These are phyloP conservation scores for Albifimbria verrucaria DNA, from an alignment of 2,329 filamentous ascomycete species.

Conservation along the genomic window DNA sequence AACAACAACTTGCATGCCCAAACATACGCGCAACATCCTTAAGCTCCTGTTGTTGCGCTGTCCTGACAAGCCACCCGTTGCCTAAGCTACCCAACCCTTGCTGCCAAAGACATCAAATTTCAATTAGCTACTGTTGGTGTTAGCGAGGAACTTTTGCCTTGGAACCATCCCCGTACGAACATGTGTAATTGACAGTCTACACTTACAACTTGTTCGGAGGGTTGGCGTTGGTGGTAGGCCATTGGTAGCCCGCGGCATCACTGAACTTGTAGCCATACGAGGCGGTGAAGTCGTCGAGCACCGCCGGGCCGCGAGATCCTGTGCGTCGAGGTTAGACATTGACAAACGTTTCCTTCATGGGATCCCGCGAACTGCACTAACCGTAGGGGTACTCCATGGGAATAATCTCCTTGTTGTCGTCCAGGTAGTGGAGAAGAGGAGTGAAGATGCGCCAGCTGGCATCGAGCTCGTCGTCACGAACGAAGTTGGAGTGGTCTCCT, in stretches of 20 bases:
- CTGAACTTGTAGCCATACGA: slow-evolving; percentile 99
- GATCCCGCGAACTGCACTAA: slow-evolving; percentile 44
- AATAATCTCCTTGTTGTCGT: slow-evolving; percentile 98
- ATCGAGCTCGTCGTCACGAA: slow-evolving; percentile 93
- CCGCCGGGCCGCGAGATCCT: slow-evolving; percentile 95
- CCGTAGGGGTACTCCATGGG: slow-evolving; percentile 99
- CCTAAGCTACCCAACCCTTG: background rate
- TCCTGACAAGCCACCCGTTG: background rate
- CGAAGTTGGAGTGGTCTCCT: slow-evolving; percentile 99
- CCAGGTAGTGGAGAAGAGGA: slow-evolving; percentile 93
- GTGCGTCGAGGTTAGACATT: slow-evolving; percentile 18
- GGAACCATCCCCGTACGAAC: slow-evolving; percentile 7
- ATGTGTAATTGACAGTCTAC: slow-evolving; percentile 8
- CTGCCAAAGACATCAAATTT: background rate
- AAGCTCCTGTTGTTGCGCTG: background rate
- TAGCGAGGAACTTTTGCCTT: background rate
- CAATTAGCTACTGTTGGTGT: background rate
- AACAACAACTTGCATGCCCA: background rate
- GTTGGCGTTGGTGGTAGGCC: slow-evolving; percentile 74
- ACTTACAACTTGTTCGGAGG: slow-evolving; percentile 75
- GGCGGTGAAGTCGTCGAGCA: slow-evolving; percentile 95
- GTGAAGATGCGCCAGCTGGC: slow-evolving; percentile 99
- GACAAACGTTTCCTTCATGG: background rate
- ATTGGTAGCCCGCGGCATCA: slow-evolving; percentile 93
- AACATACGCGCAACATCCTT: background rate